These are phyloP conservation scores for Cryptosporidium muris DNA, from an alignment of 169 alveolate genomes.

Conservation along the genomic window DNA sequence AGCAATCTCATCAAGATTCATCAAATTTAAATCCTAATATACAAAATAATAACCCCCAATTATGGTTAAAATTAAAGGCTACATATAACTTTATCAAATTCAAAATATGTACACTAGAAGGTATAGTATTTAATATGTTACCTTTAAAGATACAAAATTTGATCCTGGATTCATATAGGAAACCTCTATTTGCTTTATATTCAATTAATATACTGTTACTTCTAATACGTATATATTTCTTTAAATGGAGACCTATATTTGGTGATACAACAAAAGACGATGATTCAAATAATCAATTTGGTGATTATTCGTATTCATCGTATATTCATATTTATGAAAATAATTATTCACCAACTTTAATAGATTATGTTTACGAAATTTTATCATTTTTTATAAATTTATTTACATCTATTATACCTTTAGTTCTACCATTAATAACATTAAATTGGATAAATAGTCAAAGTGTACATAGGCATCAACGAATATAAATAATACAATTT, in stretches of 20 bases:
- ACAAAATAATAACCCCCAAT: no score
- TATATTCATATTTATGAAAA: not conserved
- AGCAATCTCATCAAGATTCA: no score
- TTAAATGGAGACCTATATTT: conserved; percentile 52
- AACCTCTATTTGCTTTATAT: conserved; percentile 28
- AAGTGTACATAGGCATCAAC: conserved; percentile 7
- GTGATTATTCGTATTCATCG: not conserved
- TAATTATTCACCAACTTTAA: conserved; percentile 23
- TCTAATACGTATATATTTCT: conserved; percentile 1
- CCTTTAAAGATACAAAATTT: conserved; percentile 23
- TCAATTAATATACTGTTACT: conserved; percentile 13
- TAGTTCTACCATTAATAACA: conserved; percentile 37
- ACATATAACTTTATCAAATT: not conserved
- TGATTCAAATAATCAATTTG: not conserved
- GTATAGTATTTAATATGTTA: not conserved
- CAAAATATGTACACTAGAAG: conserved; percentile 1
- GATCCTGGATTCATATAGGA: conserved; percentile 42
- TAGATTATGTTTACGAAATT: conserved; percentile 38
- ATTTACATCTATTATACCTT: conserved; percentile 48
- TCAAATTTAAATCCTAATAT: no score
- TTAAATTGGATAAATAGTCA: conserved; percentile 27
- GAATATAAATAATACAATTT: not conserved
- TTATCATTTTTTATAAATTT: conserved; percentile 28
- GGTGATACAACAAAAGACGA: not conserved
- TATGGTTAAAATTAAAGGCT: not conserved